These are phyloP conservation scores for Neurospora sp. DNA, from an alignment of 495 filamentous ascomycete species.

Conservation along the genomic window DNA sequence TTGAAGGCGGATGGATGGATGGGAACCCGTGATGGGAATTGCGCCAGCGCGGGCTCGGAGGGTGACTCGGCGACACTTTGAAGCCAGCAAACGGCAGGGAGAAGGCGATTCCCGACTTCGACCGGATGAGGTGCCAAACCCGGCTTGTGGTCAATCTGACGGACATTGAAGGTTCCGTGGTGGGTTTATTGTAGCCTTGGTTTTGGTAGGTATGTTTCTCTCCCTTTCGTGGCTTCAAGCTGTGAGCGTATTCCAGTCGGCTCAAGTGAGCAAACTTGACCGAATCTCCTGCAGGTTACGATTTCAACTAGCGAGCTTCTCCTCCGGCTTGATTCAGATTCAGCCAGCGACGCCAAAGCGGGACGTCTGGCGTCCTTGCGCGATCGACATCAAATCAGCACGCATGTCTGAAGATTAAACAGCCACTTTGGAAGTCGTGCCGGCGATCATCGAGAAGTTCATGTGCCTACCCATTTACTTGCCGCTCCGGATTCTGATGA, in stretches of 20 bases:
- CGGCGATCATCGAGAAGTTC: neutral
- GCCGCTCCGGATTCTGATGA: neutral
- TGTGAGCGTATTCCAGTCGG: neutral
- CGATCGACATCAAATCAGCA: neutral
- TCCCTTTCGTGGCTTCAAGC: neutral
- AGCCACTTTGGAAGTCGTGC: neutral
- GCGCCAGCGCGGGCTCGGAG: neutral
- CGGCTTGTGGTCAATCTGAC: neutral
- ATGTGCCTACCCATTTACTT: neutral
- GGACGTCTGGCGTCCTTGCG: neutral
- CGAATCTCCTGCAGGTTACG: neutral
- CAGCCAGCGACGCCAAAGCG: neutral
- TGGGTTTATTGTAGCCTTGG: neutral
- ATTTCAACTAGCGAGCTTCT: neutral
- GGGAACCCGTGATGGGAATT: neutral
- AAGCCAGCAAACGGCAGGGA: neutral
- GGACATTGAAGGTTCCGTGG: neutral
- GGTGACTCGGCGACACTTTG: neutral
- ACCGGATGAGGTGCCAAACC: neutral
- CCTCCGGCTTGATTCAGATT: neutral
- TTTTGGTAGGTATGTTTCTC: neutral
- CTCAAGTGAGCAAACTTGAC: neutral
- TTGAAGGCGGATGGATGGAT: neutral
- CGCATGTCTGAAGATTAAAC: neutral
- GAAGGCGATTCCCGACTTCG: neutral